Base-by-base conservation (phyloP, 1,284 basidiomycete species). In the Polyporus tsugae region DNA sequence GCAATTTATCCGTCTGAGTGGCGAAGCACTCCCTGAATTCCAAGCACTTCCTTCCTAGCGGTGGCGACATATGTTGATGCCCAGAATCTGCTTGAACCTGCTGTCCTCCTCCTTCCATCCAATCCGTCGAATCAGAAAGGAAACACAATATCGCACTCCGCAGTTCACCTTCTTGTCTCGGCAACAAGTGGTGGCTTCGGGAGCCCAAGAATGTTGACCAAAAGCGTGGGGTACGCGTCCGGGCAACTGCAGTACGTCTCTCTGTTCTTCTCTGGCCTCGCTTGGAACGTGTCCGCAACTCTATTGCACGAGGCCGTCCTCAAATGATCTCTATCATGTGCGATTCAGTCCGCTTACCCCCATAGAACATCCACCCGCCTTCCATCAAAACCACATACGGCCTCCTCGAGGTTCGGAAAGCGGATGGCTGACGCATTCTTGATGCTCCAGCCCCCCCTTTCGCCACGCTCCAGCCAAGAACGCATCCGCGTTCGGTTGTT, bases 1-100 rank as follows among this genome's bases (percentile, higher is more conserved):
- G 39, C 52, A 66, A 66, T 66, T n/a, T 66, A 66, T 62, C 65
- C 65, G 36, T 66, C 65, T 46, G 6, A 25, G 19, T 17, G 36
- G 17, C 60, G 38, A 60, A 60, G 44, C 7, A n/a, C 22, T 61
- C 42, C 25, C 33, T 33, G n/a, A n/a, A n/a, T n/a, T n/a, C n/a
- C n/a, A 60, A 60, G 44, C 7, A n/a, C 22, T 61, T 53, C 25
- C 33, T 33, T 22, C n/a, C 60, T 41, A 42, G 38, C 38, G 46
- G 38, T 29, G 44, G 41, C 60, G 53, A 29, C 35, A 9, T 29
- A 52, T 13, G 46, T 52, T 52, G 53, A 55, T 55, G 15, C 10
- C 25, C 29, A 55, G 29, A 55, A 55, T 19, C 33, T 55, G 5
- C 53, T 55, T 7, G 29, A 25, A 13, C 46, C n/a, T 10, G 7